Evolutionary conservation across 345 rosid species (phyloP), one percentile per base, ranked within the genome.

Genomic region (Lepidium didymum): DNA sequence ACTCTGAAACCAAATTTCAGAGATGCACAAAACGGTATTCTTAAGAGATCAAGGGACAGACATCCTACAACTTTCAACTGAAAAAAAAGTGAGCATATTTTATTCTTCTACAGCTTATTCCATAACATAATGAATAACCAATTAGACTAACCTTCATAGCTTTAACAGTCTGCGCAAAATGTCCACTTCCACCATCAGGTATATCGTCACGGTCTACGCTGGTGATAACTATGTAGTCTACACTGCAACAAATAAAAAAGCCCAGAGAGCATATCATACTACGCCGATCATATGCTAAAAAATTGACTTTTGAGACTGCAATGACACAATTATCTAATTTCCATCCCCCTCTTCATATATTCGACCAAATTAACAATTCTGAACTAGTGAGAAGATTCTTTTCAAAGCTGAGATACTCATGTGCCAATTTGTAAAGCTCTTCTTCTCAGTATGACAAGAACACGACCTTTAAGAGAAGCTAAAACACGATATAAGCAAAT

Each of bases 171-270:
- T 70, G 80, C 12, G 93, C 92, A 89, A 91, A 95, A 87, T 95
- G 99, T 40, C 89, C 96, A 75, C 99, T 95, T 65, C 99, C 97
- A 16, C 99, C 97, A 81, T 95, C 97, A 63, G 92, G 96, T 36
- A 95, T 44, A 83, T 95, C 99, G 43, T 95, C 96, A 69, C 99
- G 96, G 71, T 95, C 99, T 13, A 95, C 99, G 55, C 99, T 95
- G 10, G 99, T 95, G 11, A 95, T 65, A 74, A 95, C 99, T 69
- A 95, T 95, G 69, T 91, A 95, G 66, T 95, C 99, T 81, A 95
- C 99, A 70, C 96, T 94, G 64, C 67, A 76, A 41, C 64, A 59
- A 76, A 35, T 10, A n/a, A 21, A 70, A 29, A 71, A 21, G 2
- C 61, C 42, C 29, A 64, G 3, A 56, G 10, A 46, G 54, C 59